Evolutionary conservation across 352 stramenopile genomes (phyloP).

Genomic region (Hyphochytrium catenoides): DNA sequence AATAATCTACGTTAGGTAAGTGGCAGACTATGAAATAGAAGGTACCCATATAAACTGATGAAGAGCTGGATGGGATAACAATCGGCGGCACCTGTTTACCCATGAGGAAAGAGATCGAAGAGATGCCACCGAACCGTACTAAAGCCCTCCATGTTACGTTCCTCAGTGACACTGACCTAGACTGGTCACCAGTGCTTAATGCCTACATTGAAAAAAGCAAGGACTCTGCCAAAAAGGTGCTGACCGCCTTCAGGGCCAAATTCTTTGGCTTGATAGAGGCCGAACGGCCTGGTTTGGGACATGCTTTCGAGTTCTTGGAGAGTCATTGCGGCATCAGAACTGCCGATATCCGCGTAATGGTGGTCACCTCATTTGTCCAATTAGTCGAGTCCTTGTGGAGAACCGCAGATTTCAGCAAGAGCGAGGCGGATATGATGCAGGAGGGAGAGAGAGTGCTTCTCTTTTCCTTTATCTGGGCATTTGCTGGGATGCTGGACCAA

Average conservation of each 20-base stretch:
- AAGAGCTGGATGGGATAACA: too few species aligned
- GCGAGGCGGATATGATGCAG: slow-evolving; percentile 16
- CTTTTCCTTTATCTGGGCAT: slow-evolving; percentile 49
- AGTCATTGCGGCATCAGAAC: slow-evolving; percentile 38
- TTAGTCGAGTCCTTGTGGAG: slow-evolving; percentile 27
- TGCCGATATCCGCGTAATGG: slow-evolving; percentile 24
- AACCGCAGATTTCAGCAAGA: slow-evolving; percentile 29
- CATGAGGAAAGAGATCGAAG: too few species aligned
- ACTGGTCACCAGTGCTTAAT: slow-evolving; percentile 37
- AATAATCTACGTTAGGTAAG: slow-evolving; percentile 78
- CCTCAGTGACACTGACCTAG: slow-evolving; percentile 30
- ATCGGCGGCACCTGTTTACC: too few species aligned
- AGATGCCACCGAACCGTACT: too few species aligned
- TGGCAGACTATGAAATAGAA: too few species aligned
- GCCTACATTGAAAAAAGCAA: slow-evolving; percentile 29
- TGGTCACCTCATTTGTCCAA: slow-evolving; percentile 44
- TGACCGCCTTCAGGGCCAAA: too few species aligned
- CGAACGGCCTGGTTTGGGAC: too few species aligned
- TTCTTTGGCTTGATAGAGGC: too few species aligned
- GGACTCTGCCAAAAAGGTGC: too few species aligned
- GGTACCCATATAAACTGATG: too few species aligned
- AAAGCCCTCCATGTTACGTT: too few species aligned
- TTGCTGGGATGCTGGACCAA: slow-evolving; percentile 51
- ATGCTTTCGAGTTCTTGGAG: slow-evolving; percentile 42
- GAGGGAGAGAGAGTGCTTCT: slow-evolving; percentile 60